Conservation (phyloP, 768 basidiomycete species). For the Russula emetica region DNA sequence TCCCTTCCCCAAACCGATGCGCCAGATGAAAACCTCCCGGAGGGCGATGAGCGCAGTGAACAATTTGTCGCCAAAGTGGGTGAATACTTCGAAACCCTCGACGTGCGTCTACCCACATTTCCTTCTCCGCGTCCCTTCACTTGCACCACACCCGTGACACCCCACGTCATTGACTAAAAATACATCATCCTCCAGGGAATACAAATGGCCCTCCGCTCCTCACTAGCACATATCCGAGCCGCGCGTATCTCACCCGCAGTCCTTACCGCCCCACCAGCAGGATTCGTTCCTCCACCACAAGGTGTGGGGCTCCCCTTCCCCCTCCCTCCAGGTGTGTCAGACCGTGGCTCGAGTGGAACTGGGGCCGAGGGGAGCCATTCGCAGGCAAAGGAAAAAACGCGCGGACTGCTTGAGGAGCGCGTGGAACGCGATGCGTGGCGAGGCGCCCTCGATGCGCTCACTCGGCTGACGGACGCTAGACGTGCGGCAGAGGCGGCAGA, state of each 20-base stretch:
- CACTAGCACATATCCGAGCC: conserved; percentile 74
- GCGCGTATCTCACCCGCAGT: conserved; percentile 83
- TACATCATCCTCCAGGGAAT: conserved; percentile 48
- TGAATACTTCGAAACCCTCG: conserved; percentile 79
- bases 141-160: not conserved
- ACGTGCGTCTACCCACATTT: conserved; percentile 44
- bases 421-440: conserved; percentile 75
- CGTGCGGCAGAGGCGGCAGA: not conserved
- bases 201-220: conserved; percentile 70
- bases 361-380: not conserved
- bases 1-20: conserved; percentile 80
- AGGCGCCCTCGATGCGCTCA: conserved; percentile 64
- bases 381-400: conserved; percentile 35
- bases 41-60: conserved; percentile 79
- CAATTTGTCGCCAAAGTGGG: conserved; percentile 81
- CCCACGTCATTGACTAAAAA: not conserved
- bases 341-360: conserved; percentile 30
- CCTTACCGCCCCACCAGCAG: conserved; percentile 72
- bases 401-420: conserved; percentile 73
- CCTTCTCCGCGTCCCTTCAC: not conserved
- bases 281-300: conserved; percentile 71
- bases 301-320: conserved; percentile 73
- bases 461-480: conserved; percentile 21
- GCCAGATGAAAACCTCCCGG: conserved; percentile 62
- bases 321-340: conserved; percentile 31